Conservation (phyloP, 2,329 filamentous ascomycete species). For the Biscogniauxia sp. region DNA sequence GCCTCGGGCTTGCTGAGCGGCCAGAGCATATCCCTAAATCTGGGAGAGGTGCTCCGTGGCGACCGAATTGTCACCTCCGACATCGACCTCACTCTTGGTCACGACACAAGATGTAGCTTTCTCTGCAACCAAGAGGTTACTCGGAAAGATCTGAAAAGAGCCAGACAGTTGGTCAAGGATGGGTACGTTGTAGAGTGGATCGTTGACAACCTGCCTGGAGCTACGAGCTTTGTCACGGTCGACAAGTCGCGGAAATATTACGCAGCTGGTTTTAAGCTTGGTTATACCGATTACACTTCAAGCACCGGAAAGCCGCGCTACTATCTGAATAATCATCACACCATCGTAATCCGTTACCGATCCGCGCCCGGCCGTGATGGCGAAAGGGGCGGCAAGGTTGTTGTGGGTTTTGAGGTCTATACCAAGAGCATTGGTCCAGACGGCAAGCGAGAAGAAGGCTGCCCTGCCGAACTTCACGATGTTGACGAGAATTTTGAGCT, state of each 20-base stretch:
- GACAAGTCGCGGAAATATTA: conserved; percentile 87
- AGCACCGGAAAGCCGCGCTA: conserved; percentile 60
- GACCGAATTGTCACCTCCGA: conserved; percentile 84
- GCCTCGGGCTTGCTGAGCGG: conserved; percentile 71
- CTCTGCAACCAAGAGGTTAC: conserved; percentile 70
- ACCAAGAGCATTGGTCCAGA: conserved; percentile 73
- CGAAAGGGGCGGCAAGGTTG: conserved; percentile 69
- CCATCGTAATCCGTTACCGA: conserved; percentile 77
- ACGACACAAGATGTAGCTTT: conserved; percentile 69
- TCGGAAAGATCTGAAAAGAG: conserved; percentile 62
- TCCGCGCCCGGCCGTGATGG: conserved; percentile 67
- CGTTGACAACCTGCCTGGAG: conserved; percentile 85
- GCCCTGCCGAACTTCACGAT: conserved; percentile 64
- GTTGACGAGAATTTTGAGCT: conserved; percentile 67
- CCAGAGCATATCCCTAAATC: conserved; percentile 75
- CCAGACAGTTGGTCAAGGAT: conserved; percentile 69
- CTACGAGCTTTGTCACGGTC: conserved; percentile 82
- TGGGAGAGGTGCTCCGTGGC: conserved; percentile 83
- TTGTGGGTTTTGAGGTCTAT: conserved; percentile 89
- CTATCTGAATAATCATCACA: conserved; percentile 86
- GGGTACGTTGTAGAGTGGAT: conserved; percentile 93
- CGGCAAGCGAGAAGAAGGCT: conserved; percentile 62
- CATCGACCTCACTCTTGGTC: conserved; percentile 74
- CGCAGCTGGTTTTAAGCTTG: conserved; percentile 84
- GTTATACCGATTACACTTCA: conserved; percentile 66